phyloP scores from a whole-genome alignment of 257 asterid genomes.

The Galeopsis tetrahit region DNA sequence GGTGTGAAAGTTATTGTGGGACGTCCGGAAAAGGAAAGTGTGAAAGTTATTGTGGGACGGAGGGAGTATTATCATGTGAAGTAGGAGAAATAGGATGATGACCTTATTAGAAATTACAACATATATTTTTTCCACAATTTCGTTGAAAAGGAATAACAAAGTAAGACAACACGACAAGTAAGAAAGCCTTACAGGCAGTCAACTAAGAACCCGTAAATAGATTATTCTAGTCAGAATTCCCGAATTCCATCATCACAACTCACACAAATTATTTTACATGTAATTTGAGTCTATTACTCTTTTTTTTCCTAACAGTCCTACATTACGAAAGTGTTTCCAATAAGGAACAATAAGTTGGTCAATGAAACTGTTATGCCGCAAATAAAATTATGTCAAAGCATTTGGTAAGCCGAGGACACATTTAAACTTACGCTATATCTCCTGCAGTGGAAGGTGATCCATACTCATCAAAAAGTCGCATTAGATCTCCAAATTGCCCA shows the following conservation, averaged over 20 bases:
- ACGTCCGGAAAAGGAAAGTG: too few species aligned
- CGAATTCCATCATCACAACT: slow-evolving; percentile 8
- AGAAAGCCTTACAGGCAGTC: background rate
- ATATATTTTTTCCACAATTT: background rate
- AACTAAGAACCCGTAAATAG: background rate
- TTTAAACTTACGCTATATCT: slow-evolving; percentile 76
- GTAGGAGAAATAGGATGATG: background rate
- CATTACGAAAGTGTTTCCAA: background rate
- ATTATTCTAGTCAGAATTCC: background rate
- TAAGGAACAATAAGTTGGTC: slow-evolving; percentile 8
- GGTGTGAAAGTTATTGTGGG: too few species aligned
- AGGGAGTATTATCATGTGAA: slow-evolving; percentile 16
- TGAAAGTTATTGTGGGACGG: too few species aligned
- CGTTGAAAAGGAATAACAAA: background rate
- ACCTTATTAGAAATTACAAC: background rate
- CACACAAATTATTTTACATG: background rate
- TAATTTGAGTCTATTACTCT: background rate
- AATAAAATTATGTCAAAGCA: slow-evolving; percentile 13
- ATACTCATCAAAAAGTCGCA: slow-evolving; percentile 97
- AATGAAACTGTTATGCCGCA: background rate
- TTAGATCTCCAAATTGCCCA: slow-evolving; percentile 98
- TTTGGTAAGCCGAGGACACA: slow-evolving; percentile 15
- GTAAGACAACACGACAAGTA: background rate
- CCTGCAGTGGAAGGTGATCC: slow-evolving; percentile 98
- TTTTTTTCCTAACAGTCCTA: background rate